Evolutionary conservation across 2,329 filamentous ascomycete genomes (phyloP).

Genomic region (Dissoconium aciculare): DNA sequence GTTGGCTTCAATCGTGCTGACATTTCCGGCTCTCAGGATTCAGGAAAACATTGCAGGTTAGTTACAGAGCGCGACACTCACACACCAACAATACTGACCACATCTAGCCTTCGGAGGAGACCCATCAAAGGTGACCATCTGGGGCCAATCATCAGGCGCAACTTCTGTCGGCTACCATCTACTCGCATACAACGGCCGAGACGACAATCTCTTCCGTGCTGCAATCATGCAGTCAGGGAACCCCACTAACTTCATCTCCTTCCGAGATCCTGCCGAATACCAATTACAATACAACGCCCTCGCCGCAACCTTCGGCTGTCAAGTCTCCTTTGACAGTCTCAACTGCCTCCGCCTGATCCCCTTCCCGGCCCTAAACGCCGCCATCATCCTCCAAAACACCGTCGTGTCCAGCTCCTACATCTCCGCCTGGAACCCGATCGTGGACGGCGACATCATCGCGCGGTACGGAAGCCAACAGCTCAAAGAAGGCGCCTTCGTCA

Average conservation of each 20-base stretch:
- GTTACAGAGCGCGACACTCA: constrained; percentile 23
- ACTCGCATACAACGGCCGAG: constrained; percentile 33
- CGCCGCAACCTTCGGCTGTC: constrained; percentile 24
- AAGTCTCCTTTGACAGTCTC: constrained; percentile 2
- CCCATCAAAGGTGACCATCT: constrained; percentile 7
- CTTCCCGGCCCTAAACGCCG: constrained; percentile 37
- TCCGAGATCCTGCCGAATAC: constrained; percentile 10
- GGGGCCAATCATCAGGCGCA: constrained; percentile 30
- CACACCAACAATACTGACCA: constrained; percentile 29
- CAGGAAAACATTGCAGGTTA: constrained; percentile 27
- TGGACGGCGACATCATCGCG: constrained; percentile 44
- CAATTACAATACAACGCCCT: constrained; percentile 51
- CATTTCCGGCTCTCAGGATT: constrained; percentile 19
- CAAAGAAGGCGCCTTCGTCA: constrained; percentile 44
- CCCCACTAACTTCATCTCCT: constrained; percentile 13
- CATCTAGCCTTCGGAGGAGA: constrained; percentile 23
- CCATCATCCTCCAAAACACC: constrained; percentile 41
- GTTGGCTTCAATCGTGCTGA: constrained; percentile 21
- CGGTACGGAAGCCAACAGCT: constrained; percentile 41
- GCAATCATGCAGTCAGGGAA: constrained; percentile 33
- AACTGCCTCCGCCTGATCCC: constrained; percentile 45
- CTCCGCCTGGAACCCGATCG: constrained; percentile 27
- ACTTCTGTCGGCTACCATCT: constrained; percentile 32
- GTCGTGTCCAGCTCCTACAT: constrained; percentile 16
- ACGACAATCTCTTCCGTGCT: constrained; percentile 34